A percentile compares a stretch with the other conserved stretches of the same genome.
These are phyloP conservation scores for Brassica cretica DNA, from an alignment of 345 rosid genomes.

Conservation along the genomic window DNA sequence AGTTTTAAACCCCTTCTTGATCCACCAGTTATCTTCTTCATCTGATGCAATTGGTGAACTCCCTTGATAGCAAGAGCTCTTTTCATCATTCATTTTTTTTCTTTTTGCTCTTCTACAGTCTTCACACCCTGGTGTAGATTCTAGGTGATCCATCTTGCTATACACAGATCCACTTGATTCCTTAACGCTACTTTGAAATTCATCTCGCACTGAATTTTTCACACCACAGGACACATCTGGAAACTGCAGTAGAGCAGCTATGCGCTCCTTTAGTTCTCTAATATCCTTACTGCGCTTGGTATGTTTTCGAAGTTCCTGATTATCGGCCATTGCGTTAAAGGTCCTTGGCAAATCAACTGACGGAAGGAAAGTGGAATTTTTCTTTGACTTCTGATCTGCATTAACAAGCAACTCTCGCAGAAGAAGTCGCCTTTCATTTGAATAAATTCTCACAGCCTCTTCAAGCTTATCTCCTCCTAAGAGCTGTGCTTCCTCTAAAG, in stretches of 20 bases:
- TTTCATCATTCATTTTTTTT: conserved; percentile 65
- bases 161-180: conserved; percentile 50
- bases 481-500: conserved; percentile 65
- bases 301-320: conserved; percentile 43
- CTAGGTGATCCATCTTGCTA: conserved; percentile 53
- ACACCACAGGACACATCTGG: conserved; percentile 51
- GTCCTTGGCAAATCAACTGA: conserved; percentile 50
- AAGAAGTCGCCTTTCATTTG: conserved; percentile 82
- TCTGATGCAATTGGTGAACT: conserved; percentile 58
- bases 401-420: conserved; percentile 52
- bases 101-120: conserved; percentile 79
- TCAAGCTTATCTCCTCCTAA: conserved; percentile 60
- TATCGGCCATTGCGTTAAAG: conserved; percentile 34
- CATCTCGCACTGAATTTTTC: conserved; percentile 52
- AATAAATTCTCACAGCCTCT: conserved; percentile 67
- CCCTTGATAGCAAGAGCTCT: conserved; percentile 44
- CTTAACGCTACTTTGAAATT: conserved; percentile 69
- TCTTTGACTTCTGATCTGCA: conserved; percentile 51
- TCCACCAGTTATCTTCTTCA: conserved; percentile 97
- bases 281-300: conserved; percentile 48
- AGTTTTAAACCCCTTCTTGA: conserved; percentile 67
- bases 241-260: conserved; percentile 67
- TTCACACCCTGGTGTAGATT: conserved; percentile 83
- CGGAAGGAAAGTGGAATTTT: conserved; percentile 32
- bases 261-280: conserved; percentile 66